A percentile compares a stretch with the other conserved stretches of the same genome.
phyloP scores from a whole-genome alignment of 1,284 basidiomycete genomes.

The Wallemia ichthyophaga region DNA sequence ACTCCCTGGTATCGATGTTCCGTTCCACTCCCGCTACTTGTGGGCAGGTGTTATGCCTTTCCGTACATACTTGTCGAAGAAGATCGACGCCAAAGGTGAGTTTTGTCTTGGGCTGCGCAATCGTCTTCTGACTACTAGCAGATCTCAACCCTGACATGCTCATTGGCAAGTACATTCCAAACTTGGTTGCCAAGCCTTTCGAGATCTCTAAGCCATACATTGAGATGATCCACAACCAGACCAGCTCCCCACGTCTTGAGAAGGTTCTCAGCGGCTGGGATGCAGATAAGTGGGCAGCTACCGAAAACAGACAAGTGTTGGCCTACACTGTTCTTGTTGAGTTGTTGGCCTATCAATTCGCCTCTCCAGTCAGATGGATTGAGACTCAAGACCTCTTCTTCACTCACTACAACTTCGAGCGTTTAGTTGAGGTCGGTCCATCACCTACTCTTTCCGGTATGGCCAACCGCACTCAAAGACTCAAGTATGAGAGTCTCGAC shows the following conservation, averaged over 20 bases:
- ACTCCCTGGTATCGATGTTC: constrained; percentile 88
- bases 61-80: constrained; percentile 86
- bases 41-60: constrained; percentile 97
- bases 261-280: constrained; percentile 84
- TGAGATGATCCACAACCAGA: constrained; percentile 82
- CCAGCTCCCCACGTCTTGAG: constrained; percentile 67
- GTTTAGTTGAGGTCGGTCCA: constrained; percentile 82
- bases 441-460: constrained; percentile 87
- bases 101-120: not conserved
- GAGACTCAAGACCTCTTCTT: constrained; percentile 93
- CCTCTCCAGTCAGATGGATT: constrained; percentile 90
- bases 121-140: constrained; percentile 9
- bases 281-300: constrained; percentile 52
- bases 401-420: constrained; percentile 60
- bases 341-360: constrained; percentile 78
- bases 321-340: constrained; percentile 89
- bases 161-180: constrained; percentile 83
- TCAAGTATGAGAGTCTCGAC: constrained; percentile 76
- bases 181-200: constrained; percentile 83
- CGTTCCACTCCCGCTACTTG: constrained; percentile 93
- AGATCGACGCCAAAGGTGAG: constrained; percentile 40
- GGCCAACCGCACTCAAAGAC: constrained; percentile 78
- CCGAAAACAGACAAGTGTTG: constrained; percentile 59
- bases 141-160: constrained; percentile 76
- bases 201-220: constrained; percentile 66